Conservation (phyloP, 306 rosid species). For the Medicago ruthenica region DNA sequence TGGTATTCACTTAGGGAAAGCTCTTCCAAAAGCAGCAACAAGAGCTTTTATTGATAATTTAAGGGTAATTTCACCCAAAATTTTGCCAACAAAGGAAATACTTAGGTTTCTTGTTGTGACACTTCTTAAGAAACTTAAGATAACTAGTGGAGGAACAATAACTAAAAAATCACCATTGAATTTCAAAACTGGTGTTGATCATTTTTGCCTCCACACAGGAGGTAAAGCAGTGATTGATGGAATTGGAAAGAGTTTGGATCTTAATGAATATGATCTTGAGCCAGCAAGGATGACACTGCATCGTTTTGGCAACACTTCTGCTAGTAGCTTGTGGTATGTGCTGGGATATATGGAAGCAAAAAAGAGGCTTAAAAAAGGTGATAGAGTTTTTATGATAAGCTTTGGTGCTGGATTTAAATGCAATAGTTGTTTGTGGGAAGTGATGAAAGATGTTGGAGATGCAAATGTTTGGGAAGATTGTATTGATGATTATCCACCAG, state of each 20-base stretch:
- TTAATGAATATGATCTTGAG: conserved; percentile 70
- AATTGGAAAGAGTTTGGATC: conserved; percentile 63
- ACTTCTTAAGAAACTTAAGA: conserved; percentile 42
- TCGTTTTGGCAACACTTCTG: conserved; percentile 85
- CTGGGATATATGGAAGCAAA: not conserved
- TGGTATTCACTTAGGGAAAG: conserved; percentile 72
- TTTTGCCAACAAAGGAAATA: conserved; percentile 72
- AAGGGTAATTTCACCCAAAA: conserved; percentile 69
- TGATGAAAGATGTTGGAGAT: conserved; percentile 53
- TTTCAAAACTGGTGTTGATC: conserved; percentile 61
- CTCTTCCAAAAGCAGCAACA: conserved; percentile 83
- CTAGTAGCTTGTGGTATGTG: conserved; percentile 66
- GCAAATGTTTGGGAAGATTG: conserved; percentile 83
- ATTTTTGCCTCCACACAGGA: too few species aligned
- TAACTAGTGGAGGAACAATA: not conserved
- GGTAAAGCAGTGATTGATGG: conserved; percentile 44
- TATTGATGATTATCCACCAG: conserved; percentile 72
- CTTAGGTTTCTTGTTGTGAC: conserved; percentile 53
- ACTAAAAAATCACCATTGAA: conserved; percentile 56
- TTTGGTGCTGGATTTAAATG: conserved; percentile 96
- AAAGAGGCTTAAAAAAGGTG: conserved; percentile 57
- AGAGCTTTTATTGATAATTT: conserved; percentile 86
- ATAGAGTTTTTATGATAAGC: conserved; percentile 78
- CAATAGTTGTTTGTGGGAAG: conserved; percentile 85
- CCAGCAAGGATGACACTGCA: conserved; percentile 92